Conservation (phyloP, 768 basidiomycete species). For the Kwoniella bestiolae region DNA sequence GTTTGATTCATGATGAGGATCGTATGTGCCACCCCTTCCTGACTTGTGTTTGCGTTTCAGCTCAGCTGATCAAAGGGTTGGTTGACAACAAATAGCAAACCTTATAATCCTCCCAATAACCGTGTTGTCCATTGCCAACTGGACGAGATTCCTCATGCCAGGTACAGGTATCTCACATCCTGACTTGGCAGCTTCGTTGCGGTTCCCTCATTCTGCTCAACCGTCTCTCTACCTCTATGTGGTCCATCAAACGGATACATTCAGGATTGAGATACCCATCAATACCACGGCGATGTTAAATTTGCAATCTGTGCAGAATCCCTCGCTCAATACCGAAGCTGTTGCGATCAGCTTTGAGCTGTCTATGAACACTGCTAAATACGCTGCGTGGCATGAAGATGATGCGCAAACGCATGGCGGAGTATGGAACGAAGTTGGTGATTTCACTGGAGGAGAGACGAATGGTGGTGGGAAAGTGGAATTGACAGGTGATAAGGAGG, state of each 20-base stretch:
- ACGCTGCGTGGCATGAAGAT: constrained; percentile 27
- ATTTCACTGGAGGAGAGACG: constrained; percentile 44
- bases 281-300: neutral
- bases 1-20: constrained; percentile 36
- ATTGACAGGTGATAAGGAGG: constrained; percentile 41
- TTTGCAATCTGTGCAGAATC: constrained; percentile 24
- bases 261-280: constrained; percentile 40
- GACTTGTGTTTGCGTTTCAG: neutral
- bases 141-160: constrained; percentile 48
- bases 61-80: neutral
- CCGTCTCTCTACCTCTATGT: constrained; percentile 35
- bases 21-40: constrained; percentile 25
- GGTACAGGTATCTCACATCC: constrained; percentile 28
- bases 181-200: constrained; percentile 39
- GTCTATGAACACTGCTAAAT: constrained; percentile 13
- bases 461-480: constrained; percentile 36
- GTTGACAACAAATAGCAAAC: constrained; percentile 23
- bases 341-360: constrained; percentile 41
- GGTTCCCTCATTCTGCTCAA: constrained; percentile 7
- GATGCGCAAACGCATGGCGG: neutral
- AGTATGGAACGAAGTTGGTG: constrained; percentile 29
- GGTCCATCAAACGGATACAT: constrained; percentile 32
- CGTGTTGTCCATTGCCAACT: constrained; percentile 39
- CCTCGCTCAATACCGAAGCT: constrained; percentile 23
- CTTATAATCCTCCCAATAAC: constrained; percentile 40